Evolutionary conservation across 2,329 filamentous ascomycete species (phyloP).

Genomic region (Lojkania enalia): DNA sequence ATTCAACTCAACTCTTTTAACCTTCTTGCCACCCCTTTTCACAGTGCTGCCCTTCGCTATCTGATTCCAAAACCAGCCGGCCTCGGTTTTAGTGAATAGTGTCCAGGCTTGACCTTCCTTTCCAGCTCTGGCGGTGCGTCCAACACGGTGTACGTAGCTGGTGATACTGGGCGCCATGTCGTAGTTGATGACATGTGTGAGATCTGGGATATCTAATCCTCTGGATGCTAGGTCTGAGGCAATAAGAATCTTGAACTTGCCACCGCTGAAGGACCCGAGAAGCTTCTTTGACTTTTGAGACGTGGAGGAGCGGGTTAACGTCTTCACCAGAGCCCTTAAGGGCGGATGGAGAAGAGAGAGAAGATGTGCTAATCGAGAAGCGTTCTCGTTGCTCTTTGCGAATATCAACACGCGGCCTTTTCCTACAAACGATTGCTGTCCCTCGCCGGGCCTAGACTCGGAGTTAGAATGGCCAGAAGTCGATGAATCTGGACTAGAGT

Average conservation of each 20-base stretch:
- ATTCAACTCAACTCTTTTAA: constrained; percentile 51
- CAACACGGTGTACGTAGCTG: constrained; percentile 88
- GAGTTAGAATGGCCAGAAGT: not conserved
- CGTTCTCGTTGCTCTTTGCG: constrained; percentile 85
- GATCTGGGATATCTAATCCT: constrained; percentile 78
- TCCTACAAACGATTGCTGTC: not conserved
- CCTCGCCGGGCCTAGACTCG: not conserved
- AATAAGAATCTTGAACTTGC: constrained; percentile 73
- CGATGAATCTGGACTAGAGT: not conserved
- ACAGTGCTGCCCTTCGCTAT: constrained; percentile 65
- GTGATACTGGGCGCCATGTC: constrained; percentile 81
- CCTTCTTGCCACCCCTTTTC: constrained; percentile 49
- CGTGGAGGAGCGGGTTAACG: constrained; percentile 77
- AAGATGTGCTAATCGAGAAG: constrained; percentile 82
- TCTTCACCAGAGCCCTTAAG: constrained; percentile 63
- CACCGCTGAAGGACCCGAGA: constrained; percentile 65
- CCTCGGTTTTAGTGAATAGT: constrained; percentile 78
- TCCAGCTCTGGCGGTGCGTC: constrained; percentile 84
- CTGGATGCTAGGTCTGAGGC: constrained; percentile 93
- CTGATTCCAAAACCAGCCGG: constrained; percentile 88
- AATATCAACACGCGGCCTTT: constrained; percentile 69
- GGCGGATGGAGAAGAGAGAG: constrained; percentile 67
- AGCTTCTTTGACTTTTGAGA: constrained; percentile 70
- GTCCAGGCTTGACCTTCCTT: constrained; percentile 81
- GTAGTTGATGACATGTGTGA: constrained; percentile 91